These are phyloP conservation scores for Linnemannia schmuckeri DNA, from an alignment of 192 early-diverging fungal species.

Conservation along the genomic window DNA sequence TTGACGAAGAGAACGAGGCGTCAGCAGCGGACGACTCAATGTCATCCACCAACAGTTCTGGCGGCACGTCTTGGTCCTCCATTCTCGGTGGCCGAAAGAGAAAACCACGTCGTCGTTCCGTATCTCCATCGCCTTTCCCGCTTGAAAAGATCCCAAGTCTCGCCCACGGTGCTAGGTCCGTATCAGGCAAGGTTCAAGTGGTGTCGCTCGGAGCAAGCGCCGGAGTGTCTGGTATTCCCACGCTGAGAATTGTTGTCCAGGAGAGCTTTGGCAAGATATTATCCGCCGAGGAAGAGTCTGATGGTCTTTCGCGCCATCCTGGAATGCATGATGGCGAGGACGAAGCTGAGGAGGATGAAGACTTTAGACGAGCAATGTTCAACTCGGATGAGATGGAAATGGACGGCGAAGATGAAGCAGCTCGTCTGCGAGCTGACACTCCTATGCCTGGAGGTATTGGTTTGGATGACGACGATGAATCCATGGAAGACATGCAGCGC, in stretches of 20 bases:
- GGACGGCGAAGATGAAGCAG: slow-evolving; percentile 48
- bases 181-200: slow-evolving; percentile 30
- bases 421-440: slow-evolving; percentile 46
- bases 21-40: slow-evolving; percentile 34
- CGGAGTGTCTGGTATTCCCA: neutral
- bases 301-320: slow-evolving; percentile 16
- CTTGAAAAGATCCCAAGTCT: slow-evolving; percentile 44
- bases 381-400: slow-evolving; percentile 57
- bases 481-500: slow-evolving; percentile 42
- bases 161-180: slow-evolving; percentile 18
- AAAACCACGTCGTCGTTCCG: slow-evolving; percentile 42
- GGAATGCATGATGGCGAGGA: slow-evolving; percentile 56
- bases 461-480: slow-evolving; percentile 48
- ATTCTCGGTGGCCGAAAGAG: slow-evolving; percentile 36
- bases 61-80: slow-evolving; percentile 42
- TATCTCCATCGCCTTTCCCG: slow-evolving; percentile 45
- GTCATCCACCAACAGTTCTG: slow-evolving; percentile 17
- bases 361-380: slow-evolving; percentile 52
- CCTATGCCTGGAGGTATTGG: slow-evolving; percentile 55
- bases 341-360: slow-evolving; percentile 50
- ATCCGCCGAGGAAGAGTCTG: neutral
- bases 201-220: slow-evolving; percentile 24
- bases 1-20: slow-evolving; percentile 61
- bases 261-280: slow-evolving; percentile 34
- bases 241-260: slow-evolving; percentile 30